Conservation (phyloP, 2,329 filamentous ascomycete genomes). For the Ophiostoma fasciatum region DNA sequence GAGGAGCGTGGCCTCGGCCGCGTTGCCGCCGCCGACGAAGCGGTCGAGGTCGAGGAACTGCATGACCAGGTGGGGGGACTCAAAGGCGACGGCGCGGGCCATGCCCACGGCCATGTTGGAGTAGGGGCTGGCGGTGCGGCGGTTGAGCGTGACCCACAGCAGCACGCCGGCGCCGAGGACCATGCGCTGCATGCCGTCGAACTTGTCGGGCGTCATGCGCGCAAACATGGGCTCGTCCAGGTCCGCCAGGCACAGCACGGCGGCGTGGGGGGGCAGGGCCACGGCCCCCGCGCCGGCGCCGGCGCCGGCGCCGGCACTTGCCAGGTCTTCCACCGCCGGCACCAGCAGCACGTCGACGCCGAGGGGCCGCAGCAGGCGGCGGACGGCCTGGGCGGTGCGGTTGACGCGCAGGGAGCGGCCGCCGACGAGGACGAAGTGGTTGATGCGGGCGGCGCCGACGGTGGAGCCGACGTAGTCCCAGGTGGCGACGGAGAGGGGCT, state of each 20-base stretch:
- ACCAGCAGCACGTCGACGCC: neutral
- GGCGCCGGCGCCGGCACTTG: too few relatives aligned
- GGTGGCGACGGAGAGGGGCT: constrained; percentile 9
- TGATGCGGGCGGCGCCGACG: neutral
- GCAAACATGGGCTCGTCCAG: constrained; percentile 16
- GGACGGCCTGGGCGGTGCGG: constrained; percentile 3
- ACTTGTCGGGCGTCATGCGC: constrained; percentile 9
- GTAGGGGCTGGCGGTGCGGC: constrained; percentile 9
- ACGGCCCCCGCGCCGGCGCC: too few relatives aligned
- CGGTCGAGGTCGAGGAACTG: constrained; percentile 14
- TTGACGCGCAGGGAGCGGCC: constrained; percentile 4
- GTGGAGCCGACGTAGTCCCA: neutral
- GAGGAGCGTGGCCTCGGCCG: constrained; percentile 1
- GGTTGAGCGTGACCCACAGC: constrained; percentile 15
- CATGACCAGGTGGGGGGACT: constrained; percentile 12
- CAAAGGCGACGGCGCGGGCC: constrained; percentile 11
- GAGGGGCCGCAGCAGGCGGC: constrained; percentile 6
- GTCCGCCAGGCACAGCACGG: constrained; percentile 14
- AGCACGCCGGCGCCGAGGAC: constrained; percentile 5
- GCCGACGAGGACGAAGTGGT: constrained; percentile 12
- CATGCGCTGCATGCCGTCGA: constrained; percentile 12
- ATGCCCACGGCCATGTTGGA: constrained; percentile 13
- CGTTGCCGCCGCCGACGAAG: neutral
- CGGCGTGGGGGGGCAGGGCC: neutral
- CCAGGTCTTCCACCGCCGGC: constrained; percentile 1